Percentiles rank a stretch among this genome's conserved stretches.
Conservation (phyloP, 1,284 basidiomycete genomes). For the Papiliotrema flavescens region DNA sequence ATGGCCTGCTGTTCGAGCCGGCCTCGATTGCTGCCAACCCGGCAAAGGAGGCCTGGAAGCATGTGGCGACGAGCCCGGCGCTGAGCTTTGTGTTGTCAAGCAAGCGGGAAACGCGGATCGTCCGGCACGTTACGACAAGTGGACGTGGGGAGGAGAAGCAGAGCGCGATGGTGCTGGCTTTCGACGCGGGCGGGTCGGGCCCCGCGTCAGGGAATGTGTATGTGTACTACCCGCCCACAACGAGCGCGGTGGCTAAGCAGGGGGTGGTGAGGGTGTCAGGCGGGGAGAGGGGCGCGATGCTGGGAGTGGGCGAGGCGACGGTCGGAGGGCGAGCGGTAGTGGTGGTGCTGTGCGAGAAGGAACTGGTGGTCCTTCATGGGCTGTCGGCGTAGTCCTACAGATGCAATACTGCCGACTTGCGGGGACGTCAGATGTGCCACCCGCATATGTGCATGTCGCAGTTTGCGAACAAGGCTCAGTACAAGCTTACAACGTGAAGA, state of each 20-base stretch:
- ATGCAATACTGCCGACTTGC: not conserved
- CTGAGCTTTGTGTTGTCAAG: slow-evolving; percentile 91
- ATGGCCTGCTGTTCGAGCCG: slow-evolving; percentile 67
- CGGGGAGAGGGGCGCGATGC: slow-evolving; percentile 60
- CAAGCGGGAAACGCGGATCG: slow-evolving; percentile 82
- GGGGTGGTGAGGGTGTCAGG: slow-evolving; percentile 70
- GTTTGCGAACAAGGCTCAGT: too few relatives aligned
- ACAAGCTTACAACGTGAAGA: too few relatives aligned
- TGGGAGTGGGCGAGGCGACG: slow-evolving; percentile 67
- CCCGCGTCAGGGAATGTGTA: slow-evolving; percentile 67
- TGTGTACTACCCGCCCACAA: slow-evolving; percentile 62
- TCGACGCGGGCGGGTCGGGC: slow-evolving; percentile 62
- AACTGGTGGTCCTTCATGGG: slow-evolving; percentile 62
- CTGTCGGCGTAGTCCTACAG: slow-evolving; percentile 28
- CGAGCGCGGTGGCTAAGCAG: slow-evolving; percentile 64
- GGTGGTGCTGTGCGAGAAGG: slow-evolving; percentile 72
- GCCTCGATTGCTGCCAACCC: slow-evolving; percentile 19
- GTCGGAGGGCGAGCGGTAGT: slow-evolving; percentile 51
- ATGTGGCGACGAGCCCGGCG: slow-evolving; percentile 76
- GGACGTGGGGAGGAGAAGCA: not conserved
- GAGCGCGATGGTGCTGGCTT: slow-evolving; percentile 59
- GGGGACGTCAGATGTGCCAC: too few relatives aligned
- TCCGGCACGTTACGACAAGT: slow-evolving; percentile 57
- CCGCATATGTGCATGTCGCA: too few relatives aligned
- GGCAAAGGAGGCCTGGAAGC: slow-evolving; percentile 61